These are phyloP conservation scores for Fraxinus latifolia DNA, from an alignment of 305 asterid genomes.

Conservation along the genomic window DNA sequence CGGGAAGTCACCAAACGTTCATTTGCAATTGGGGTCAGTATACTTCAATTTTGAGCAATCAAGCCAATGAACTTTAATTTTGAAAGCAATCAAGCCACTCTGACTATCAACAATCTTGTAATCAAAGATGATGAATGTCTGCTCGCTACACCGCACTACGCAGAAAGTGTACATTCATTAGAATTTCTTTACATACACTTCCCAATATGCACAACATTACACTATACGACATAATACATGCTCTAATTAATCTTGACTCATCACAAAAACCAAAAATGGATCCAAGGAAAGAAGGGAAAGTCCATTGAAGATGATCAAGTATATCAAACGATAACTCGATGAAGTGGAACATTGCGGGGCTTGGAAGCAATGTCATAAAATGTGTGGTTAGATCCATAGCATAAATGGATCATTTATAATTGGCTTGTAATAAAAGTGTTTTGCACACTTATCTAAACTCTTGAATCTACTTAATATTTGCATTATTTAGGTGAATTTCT, in stretches of 20 bases:
- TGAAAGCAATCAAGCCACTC: too few species aligned
- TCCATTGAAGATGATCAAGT: background rate
- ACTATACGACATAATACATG: background rate
- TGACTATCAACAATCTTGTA: background rate
- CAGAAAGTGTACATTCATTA: background rate
- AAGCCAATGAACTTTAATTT: too few species aligned
- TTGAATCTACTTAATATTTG: too few species aligned
- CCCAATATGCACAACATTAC: background rate
- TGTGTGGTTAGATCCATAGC: constrained; percentile 3
- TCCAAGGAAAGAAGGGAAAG: background rate
- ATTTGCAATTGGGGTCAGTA: too few species aligned
- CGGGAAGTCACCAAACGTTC: too few species aligned
- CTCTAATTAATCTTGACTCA: background rate
- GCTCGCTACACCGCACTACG: background rate
- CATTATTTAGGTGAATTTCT: too few species aligned
- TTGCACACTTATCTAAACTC: too few species aligned
- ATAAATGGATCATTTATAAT: constrained; percentile 18
- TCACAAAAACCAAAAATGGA: background rate
- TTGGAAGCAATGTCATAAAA: background rate
- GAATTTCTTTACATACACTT: background rate
- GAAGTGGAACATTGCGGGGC: background rate
- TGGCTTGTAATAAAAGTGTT: background rate
- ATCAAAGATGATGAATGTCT: background rate
- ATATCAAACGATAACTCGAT: background rate
- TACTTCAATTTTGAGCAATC: too few species aligned